Percentiles rank a stretch among this genome's conserved stretches.
phyloP scores from a whole-genome alignment of 495 filamentous ascomycete genomes.

The Bacidia rubella region DNA sequence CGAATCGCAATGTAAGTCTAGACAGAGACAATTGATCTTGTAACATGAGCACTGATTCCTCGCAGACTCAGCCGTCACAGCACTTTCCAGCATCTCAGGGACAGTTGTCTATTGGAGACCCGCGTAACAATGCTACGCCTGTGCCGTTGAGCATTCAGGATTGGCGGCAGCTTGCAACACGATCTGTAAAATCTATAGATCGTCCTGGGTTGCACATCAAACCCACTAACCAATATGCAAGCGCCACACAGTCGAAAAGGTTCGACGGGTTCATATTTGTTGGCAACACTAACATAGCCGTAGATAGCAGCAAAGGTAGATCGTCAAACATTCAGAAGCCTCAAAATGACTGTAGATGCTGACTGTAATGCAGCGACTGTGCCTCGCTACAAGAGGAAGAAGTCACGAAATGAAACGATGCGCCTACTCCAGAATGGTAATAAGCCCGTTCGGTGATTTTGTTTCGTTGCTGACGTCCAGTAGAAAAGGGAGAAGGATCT shows the following conservation, averaged over 20 bases:
- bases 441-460: not conserved
- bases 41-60: not conserved
- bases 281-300: constrained; percentile 19
- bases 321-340: not conserved
- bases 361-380: constrained; percentile 19
- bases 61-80: not conserved
- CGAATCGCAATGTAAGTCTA: constrained; percentile 7
- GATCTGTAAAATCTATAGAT: constrained; percentile 22
- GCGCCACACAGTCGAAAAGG: constrained; percentile 27
- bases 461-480: constrained; percentile 1
- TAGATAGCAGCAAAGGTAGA: constrained; percentile 19
- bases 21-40: not conserved
- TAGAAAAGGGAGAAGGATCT: constrained; percentile 19
- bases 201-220: constrained; percentile 25
- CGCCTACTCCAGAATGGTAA: constrained; percentile 17
- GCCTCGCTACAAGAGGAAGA: constrained; percentile 27
- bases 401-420: constrained; percentile 31
- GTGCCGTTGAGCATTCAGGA: constrained; percentile 9
- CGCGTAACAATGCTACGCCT: not conserved
- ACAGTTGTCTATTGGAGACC: not conserved
- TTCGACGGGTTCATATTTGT: constrained; percentile 29
- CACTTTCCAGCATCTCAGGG: not conserved
- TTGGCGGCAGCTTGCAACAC: constrained; percentile 11
- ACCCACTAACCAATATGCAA: constrained; percentile 23
- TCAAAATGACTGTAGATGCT: not conserved